Base-by-base conservation (phyloP, 2,329 filamentous ascomycete genomes). In the Scedosporium aurantiacum region DNA sequence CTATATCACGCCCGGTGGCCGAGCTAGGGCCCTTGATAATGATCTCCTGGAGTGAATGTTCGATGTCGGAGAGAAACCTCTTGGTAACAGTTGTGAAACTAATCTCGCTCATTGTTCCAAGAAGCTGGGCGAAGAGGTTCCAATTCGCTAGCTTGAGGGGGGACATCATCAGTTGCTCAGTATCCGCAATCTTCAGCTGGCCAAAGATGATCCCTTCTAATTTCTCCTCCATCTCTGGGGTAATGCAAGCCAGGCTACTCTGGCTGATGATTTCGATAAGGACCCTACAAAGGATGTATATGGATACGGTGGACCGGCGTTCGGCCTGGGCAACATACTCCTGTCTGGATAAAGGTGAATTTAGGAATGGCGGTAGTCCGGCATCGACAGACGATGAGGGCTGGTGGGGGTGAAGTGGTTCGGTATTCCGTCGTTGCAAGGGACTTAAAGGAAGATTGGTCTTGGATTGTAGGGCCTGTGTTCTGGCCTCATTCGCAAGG, bases 31-130 rank as follows among this genome's bases (percentile, higher is more conserved):
- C 87, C 70, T 93, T 94, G 18, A 84, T 79, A 3, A 83, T 80
- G 52, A 92, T 79, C 18, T 95, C 90, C 68, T 86, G 86, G 59
- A 97, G 85, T 8, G 87, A 88, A 37, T 80, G 80, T 62, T 91
- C 89, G 4, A 99, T 79, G 69, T 97, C 92, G 32, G 81, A 78
- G 55, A 96, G 79, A 70, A 96, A 99, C 57, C 90, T 86, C 61
- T 86, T 84, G 3, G 90, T 86, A 55, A 99, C 92, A 61, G 87
- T 89, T 16, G 84, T 78, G 71, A 99, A 97, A 70, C 95, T 93
- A 65, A 94, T 87, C 54, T 89, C 88, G 74, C 94, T 97, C 89
- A 99, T 96, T 45, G 92, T 88, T n/a, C 95, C 94, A 1, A 99
- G 82, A 3, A 99, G 78, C 68, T 96, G 90, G 21, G 91, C 88